These are phyloP conservation scores for maize (Zea mays) DNA, from an alignment of 176 grass and related monocot species.

Conservation along the genomic window DNA sequence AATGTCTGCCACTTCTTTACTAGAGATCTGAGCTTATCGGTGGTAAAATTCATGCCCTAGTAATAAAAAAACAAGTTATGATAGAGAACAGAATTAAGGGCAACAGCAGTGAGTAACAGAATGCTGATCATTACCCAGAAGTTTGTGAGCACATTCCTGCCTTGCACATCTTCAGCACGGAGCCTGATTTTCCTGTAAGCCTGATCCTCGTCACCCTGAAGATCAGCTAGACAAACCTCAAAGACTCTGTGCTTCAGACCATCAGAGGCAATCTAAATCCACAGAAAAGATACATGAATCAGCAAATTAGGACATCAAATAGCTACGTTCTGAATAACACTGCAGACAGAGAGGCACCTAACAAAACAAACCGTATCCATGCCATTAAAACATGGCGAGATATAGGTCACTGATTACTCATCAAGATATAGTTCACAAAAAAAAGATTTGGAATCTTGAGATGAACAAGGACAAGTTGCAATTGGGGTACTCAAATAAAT, in stretches of 20 bases:
- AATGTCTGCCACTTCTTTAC: constrained; percentile 93
- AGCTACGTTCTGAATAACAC: not conserved
- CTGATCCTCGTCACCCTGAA: constrained; percentile 84
- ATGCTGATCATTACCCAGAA: constrained; percentile 61
- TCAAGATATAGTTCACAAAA: no score
- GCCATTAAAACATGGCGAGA: not conserved
- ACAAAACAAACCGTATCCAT: not conserved
- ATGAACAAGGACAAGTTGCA: no score
- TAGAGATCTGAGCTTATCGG: constrained; percentile 74
- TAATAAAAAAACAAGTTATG: constrained; percentile 15
- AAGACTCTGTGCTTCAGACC: constrained; percentile 89
- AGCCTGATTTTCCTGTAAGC: constrained; percentile 88
- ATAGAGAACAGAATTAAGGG: not conserved
- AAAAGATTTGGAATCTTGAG: no score
- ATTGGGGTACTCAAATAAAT: no score
- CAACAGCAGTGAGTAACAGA: not conserved
- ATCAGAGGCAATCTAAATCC: constrained; percentile 80
- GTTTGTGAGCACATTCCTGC: constrained; percentile 80
- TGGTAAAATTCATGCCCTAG: constrained; percentile 79
- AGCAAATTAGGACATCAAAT: not conserved
- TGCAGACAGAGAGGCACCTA: not conserved
- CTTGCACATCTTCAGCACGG: constrained; percentile 77
- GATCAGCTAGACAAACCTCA: constrained; percentile 80
- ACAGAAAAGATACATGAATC: not conserved
- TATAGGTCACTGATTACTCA: not conserved